phyloP scores from a whole-genome alignment of 495 filamentous ascomycete genomes.

The Pseudotulostoma volvatum region DNA sequence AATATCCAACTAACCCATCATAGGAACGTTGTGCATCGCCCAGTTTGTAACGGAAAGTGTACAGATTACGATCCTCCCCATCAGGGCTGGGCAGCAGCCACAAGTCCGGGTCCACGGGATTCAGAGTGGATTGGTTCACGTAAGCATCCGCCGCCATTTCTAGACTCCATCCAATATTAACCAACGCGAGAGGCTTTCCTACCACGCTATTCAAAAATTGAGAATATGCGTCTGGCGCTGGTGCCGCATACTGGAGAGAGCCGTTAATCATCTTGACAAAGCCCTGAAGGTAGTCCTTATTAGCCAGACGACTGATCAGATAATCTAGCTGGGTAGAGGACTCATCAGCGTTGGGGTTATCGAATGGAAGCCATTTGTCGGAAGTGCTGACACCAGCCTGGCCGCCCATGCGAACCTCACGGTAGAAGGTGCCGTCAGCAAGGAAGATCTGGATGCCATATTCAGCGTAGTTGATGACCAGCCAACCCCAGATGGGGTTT shows the following conservation, averaged over 20 bases:
- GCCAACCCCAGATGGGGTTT: constrained; percentile 38
- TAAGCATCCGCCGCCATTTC: constrained; percentile 22
- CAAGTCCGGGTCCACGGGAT: neutral
- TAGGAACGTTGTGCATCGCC: constrained; percentile 21
- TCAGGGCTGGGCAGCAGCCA: neutral
- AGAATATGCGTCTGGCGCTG: constrained; percentile 20
- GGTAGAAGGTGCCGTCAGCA: constrained; percentile 33
- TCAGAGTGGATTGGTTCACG: constrained; percentile 6
- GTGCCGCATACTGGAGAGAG: constrained; percentile 6
- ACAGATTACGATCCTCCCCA: constrained; percentile 1
- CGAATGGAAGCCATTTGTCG: constrained; percentile 23
- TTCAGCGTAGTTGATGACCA: constrained; percentile 35
- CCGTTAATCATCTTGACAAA: constrained; percentile 23
- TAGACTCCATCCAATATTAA: constrained; percentile 27
- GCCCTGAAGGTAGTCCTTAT: constrained; percentile 16
- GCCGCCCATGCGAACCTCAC: constrained; percentile 27
- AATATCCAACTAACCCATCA: constrained; percentile 32
- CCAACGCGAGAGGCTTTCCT: constrained; percentile 32
- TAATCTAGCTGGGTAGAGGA: constrained; percentile 15
- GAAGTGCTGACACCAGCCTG: neutral
- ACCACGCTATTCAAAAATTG: constrained; percentile 21
- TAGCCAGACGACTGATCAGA: constrained; percentile 14
- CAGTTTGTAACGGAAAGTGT: constrained; percentile 25
- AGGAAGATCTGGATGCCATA: constrained; percentile 33
- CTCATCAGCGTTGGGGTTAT: neutral